These are phyloP conservation scores for Solanum pinnatisectum DNA, from an alignment of 257 asterid genomes.

Conservation along the genomic window DNA sequence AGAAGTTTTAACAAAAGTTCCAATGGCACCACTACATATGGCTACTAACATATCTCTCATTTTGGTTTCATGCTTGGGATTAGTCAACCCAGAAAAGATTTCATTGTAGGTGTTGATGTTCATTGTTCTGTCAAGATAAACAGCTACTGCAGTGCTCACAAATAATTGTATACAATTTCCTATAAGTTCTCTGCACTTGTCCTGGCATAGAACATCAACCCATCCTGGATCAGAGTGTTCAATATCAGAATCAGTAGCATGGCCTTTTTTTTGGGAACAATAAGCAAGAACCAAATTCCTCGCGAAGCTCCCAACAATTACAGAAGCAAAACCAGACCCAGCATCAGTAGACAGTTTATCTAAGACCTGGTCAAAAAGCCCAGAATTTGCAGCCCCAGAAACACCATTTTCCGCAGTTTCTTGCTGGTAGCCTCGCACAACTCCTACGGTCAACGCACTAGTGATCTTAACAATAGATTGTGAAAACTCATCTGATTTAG, in stretches of 20 bases:
- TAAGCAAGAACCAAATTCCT: constrained; percentile 41
- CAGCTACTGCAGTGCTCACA: constrained; percentile 60
- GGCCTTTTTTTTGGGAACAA: constrained; percentile 10
- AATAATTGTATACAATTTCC: constrained; percentile 39
- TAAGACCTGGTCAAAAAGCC: constrained; percentile 22
- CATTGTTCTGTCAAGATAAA: constrained; percentile 57
- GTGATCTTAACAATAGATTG: constrained; percentile 30
- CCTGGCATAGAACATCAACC: constrained; percentile 36
- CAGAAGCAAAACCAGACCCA: constrained; percentile 68
- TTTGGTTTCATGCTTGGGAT: constrained; percentile 49
- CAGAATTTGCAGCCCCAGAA: not conserved
- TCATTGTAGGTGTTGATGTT: constrained; percentile 46
- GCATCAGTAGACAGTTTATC: constrained; percentile 46
- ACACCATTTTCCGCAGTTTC: not conserved
- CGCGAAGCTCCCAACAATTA: constrained; percentile 57
- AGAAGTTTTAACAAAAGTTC: constrained; percentile 48
- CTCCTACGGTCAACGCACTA: constrained; percentile 43
- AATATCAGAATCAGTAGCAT: not conserved
- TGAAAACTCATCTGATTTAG: constrained; percentile 40
- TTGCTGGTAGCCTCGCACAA: constrained; percentile 28
- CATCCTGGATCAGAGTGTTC: constrained; percentile 11
- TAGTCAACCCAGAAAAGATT: constrained; percentile 54
- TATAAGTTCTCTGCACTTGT: constrained; percentile 36
- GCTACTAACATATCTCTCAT: constrained; percentile 40
- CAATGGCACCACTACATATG: constrained; percentile 48